Evolutionary conservation across 169 alveolate species (phyloP), one percentile per base, ranked within the genome.

Genomic region (Sarcocystis neurona): DNA sequence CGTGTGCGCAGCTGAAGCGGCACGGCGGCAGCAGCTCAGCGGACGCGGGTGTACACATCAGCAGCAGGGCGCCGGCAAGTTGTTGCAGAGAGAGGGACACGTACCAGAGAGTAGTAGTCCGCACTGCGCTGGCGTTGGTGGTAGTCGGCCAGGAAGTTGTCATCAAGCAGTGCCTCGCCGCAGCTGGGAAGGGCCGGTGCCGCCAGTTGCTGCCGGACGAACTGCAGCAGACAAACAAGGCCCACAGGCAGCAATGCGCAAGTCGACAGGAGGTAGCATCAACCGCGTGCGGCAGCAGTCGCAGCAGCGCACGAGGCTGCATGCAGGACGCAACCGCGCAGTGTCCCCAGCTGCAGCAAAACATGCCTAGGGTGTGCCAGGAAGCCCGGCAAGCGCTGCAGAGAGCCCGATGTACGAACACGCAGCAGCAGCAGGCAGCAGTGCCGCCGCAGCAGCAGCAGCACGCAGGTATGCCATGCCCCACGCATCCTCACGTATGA

Each of bases 171-270:
- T 15, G 79, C 70, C 46, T 20, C 79, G 66, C 48, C 32, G 79
- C 27, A 60, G 80, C 60, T 66, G 1, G 89, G 89, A n/a, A 82
- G 68, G 23, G 78, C 34, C 48, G 37, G 27, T n/a, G n/a, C n/a
- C 78, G 70, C 58, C 39, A 82, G 89, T 48, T 82, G 89, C 63
- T 56, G 78, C 37, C 43, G 58, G 27, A 82, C 23, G 66, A 82
- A 82, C 89, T 82, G 89, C 18, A 46, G 53, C 30, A 41, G 32
- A 63, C 41, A 63, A 30, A 32, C 39, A 63, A 63, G n/a, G 32
- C 75, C 10, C 10, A 15, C 6, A 63, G n/a, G n/a, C n/a, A n/a
- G n/a, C n/a, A n/a, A n/a, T n/a, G n/a, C n/a, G n/a, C n/a, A n/a
- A n/a, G n/a, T n/a, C n/a, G n/a, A n/a, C n/a, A n/a, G n/a, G n/a